Conservation (phyloP, 257 asterid species). For the Capsicum baccatum region DNA sequence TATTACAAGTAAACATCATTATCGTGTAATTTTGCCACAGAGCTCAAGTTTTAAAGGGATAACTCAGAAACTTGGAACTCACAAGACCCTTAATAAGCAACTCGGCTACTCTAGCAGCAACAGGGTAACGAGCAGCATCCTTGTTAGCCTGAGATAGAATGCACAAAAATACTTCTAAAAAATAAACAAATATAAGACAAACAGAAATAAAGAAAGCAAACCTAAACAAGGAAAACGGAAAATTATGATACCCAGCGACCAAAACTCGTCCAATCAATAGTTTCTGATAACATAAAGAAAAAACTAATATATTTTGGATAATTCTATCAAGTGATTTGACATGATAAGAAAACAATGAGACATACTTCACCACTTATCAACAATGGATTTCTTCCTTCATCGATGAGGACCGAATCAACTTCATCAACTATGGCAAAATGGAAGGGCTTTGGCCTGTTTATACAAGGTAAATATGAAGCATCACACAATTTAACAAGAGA, state of each 20-base stretch:
- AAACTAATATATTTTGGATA: not conserved
- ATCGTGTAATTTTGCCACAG: conserved; percentile 25
- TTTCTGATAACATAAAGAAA: not conserved
- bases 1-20: conserved; percentile 34
- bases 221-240: conserved; percentile 12
- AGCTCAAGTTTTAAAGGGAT: conserved; percentile 4
- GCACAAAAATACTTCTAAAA: conserved; percentile 22
- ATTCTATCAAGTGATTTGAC: conserved; percentile 1
- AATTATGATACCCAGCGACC: not conserved
- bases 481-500: conserved; percentile 26
- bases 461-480: conserved; percentile 32
- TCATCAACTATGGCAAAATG: conserved; percentile 98
- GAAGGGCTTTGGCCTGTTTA: conserved; percentile 94
- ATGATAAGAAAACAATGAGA: conserved; percentile 33
- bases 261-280: not conserved
- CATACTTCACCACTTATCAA: conserved; percentile 94
- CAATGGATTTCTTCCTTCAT: conserved; percentile 97
- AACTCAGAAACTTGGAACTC: conserved; percentile 41
- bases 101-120: conserved; percentile 94
- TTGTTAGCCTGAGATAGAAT: conserved; percentile 61
- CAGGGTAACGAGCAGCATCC: conserved; percentile 95
- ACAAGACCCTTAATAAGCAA: conserved; percentile 75
- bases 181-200: conserved; percentile 25
- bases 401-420: conserved; percentile 97
- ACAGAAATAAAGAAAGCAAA: not conserved